A percentile compares a stretch with the other conserved stretches of the same genome.
These are phyloP conservation scores for Tieghemostelium lacteum DNA, from an alignment of 78 protist species.

Conservation along the genomic window DNA sequence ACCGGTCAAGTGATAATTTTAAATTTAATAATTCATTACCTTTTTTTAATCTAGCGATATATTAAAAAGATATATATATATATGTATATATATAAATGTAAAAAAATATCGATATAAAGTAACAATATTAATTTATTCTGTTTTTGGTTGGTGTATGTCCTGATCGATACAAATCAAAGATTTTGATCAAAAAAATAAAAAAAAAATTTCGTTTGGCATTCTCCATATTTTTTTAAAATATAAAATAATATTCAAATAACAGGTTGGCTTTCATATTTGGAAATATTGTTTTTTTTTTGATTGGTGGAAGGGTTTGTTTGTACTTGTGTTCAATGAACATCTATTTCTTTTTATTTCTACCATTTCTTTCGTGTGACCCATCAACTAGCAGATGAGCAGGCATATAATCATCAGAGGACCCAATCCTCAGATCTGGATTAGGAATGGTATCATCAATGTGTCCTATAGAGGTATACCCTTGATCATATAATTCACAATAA, in stretches of 20 bases:
- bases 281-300: too few species aligned
- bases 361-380: background rate
- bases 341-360: background rate
- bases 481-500: slow-evolving; percentile 80
- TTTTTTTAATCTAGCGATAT: too few species aligned
- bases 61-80: too few species aligned
- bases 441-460: slow-evolving; percentile 65
- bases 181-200: too few species aligned
- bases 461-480: slow-evolving; percentile 87
- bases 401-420: background rate
- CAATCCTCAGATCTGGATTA: slow-evolving; percentile 48
- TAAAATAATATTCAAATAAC: background rate
- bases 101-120: too few species aligned
- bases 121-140: too few species aligned
- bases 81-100: background rate
- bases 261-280: background rate
- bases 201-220: too few species aligned
- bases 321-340: too few species aligned
- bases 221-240: too few species aligned
- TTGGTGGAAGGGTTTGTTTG: too few species aligned
- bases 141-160: background rate
- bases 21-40: background rate
- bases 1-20: too few species aligned
- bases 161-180: background rate
- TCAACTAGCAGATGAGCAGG: background rate